phyloP scores from a whole-genome alignment of 139 green algal species.

The Chlamydomonas sphaeroides region DNA sequence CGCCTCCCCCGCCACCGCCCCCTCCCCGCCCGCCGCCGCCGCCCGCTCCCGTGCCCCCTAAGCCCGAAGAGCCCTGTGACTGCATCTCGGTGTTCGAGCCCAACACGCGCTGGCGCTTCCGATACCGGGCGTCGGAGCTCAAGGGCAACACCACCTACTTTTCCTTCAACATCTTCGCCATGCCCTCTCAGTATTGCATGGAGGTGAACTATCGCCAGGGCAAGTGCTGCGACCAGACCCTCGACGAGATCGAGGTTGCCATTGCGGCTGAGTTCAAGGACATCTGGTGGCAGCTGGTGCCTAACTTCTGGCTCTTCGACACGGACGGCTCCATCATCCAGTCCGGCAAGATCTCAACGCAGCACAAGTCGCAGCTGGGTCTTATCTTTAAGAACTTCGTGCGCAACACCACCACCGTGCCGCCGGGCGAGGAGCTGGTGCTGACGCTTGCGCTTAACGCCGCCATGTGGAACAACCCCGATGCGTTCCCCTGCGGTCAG shows the following conservation, averaged over 20 bases:
- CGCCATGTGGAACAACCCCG: conserved; percentile 37
- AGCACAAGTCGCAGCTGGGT: conserved; percentile 31
- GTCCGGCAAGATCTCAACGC: conserved; percentile 32
- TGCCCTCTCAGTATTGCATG: conserved; percentile 23
- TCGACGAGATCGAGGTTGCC: conserved; percentile 44
- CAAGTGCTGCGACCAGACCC: conserved; percentile 50
- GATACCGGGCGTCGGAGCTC: conserved; percentile 14
- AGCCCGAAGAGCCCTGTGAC: conserved; percentile 24
- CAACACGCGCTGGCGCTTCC: conserved; percentile 57
- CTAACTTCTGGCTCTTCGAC: conserved; percentile 39
- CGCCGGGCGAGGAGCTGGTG: conserved; percentile 24
- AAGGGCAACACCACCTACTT: conserved; percentile 38
- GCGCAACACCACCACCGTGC: conserved; percentile 18
- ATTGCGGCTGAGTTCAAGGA: conserved; percentile 7
- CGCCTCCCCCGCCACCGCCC: conserved; percentile 29
- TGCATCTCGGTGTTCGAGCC: conserved; percentile 50
- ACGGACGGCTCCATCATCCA: conserved; percentile 32
- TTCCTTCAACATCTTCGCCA: conserved; percentile 44
- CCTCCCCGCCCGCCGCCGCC: conserved; percentile 28
- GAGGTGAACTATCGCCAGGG: conserved; percentile 43
- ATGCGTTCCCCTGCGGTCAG: conserved; percentile 48
- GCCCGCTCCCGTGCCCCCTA: background rate
- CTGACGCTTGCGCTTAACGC: conserved; percentile 44
- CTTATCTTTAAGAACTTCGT: conserved; percentile 38
- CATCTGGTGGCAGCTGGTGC: conserved; percentile 27